Percentiles rank a stretch among this genome's conserved stretches.
Evolutionary conservation across 2,329 filamentous ascomycete species (phyloP).

Genomic region (Ustilaginoidea virens): DNA sequence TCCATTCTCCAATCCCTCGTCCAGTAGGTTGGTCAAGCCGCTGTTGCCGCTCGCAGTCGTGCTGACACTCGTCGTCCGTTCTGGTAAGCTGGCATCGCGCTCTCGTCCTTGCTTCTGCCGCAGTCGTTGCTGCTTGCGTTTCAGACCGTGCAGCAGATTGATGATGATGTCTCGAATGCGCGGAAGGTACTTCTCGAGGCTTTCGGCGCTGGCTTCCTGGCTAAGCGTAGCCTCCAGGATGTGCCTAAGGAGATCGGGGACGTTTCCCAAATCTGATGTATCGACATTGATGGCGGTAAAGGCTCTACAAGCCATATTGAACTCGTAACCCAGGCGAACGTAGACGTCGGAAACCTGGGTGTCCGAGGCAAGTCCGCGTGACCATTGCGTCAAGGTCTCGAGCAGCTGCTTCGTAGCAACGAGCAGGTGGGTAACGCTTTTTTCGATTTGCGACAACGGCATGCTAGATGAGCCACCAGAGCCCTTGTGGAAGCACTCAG

Average conservation of each 20-base stretch:
- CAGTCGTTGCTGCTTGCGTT: slow-evolving; percentile 90
- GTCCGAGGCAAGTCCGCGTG: slow-evolving; percentile 78
- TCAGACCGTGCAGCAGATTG: slow-evolving; percentile 85
- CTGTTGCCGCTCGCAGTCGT: slow-evolving; percentile 42
- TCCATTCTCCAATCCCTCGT: slow-evolving; percentile 42
- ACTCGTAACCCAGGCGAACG: slow-evolving; percentile 92
- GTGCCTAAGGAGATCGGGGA: slow-evolving; percentile 75
- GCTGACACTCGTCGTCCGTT: slow-evolving; percentile 41
- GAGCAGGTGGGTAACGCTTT: slow-evolving; percentile 92
- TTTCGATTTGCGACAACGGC: slow-evolving; percentile 89
- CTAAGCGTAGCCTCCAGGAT: slow-evolving; percentile 94
- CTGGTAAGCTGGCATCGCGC: slow-evolving; percentile 29
- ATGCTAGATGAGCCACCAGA: slow-evolving; percentile 51
- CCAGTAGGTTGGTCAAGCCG: slow-evolving; percentile 38
- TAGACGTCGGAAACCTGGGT: slow-evolving; percentile 96
- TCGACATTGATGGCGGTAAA: slow-evolving; percentile 97
- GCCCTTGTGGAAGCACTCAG: slow-evolving; percentile 12
- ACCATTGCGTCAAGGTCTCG: slow-evolving; percentile 96
- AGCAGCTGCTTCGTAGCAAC: slow-evolving; percentile 96
- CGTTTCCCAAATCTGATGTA: slow-evolving; percentile 83
- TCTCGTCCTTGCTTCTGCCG: slow-evolving; percentile 46
- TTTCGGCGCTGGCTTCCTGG: slow-evolving; percentile 87
- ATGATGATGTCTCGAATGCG: slow-evolving; percentile 97
- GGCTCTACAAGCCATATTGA: slow-evolving; percentile 95
- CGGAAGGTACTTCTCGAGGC: slow-evolving; percentile 84